Evolutionary conservation across 2,329 filamentous ascomycete genomes (phyloP), one percentile per base, ranked within the genome.

Genomic region (Paraconiothyrium brasiliense): DNA sequence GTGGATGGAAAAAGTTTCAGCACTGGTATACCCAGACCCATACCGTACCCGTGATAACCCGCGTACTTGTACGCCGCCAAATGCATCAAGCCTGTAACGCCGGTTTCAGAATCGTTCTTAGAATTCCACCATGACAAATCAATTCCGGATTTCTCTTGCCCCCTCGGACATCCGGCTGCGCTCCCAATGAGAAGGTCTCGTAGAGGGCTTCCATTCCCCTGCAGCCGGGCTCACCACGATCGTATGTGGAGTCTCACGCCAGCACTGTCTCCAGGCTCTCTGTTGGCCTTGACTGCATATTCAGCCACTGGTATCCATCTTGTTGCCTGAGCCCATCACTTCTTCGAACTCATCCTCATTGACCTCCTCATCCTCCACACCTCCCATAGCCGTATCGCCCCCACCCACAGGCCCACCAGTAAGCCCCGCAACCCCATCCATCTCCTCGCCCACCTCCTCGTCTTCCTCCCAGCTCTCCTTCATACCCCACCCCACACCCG

Each of bases 371-470:
- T 76, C 76, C n/a, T 73, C 76, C 71, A 73, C 70, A 0, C 71
- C 73, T 1, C 73, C 67, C 71, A 76, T 77, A 27, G 62, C 57
- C 22, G 69, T 72, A 67, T 77, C 76, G 4, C 46, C 68, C n/a
- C 65, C 64, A n/a, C 67, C 69, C 4, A 72, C 74, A 6, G 72
- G 67, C 7, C 75, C 77, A 0, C 71, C 74, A n/a, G 66, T 62
- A 2, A 68, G 86, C 88, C 64, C 68, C 57, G 60, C 55, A n/a
- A 57, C 62, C 14, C 41, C 50, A 16, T 54, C 62, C 57, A 57
- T 93, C 92, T 77, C 91, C 89, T 64, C 93, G 92, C 84, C 88
- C 89, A 56, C 66, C 35, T 89, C 92, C 81, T 90, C 89, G n/a
- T 85, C 93, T 32, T 86, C 93, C 54, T 89, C 84, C 73, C 91